A percentile compares a stretch with the other conserved stretches of the same genome.
phyloP scores from a whole-genome alignment of 106 monocot genomes.

The Cymbidium sinense region DNA sequence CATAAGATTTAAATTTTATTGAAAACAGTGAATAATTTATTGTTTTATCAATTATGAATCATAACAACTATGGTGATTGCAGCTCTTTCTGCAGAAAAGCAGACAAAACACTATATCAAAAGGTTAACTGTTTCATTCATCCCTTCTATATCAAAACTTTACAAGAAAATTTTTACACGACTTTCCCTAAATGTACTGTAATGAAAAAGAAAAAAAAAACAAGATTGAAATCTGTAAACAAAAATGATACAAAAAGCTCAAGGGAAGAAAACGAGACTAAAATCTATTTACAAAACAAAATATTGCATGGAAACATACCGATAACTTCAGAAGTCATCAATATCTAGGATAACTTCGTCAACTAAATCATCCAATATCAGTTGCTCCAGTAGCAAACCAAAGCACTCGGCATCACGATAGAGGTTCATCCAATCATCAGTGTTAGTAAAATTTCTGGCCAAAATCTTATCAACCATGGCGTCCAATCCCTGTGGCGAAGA shows the following conservation, averaged over 20 bases:
- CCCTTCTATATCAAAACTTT: background rate
- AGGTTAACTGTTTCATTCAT: background rate
- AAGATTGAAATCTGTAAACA: background rate
- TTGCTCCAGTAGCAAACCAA: constrained; percentile 39
- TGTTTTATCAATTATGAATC: too few relatives aligned
- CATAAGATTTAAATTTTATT: too few relatives aligned
- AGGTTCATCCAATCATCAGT: constrained; percentile 69
- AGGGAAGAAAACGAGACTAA: too few relatives aligned
- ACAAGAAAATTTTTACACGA: background rate
- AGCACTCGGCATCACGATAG: constrained; percentile 29
- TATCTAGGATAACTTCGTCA: constrained; percentile 29
- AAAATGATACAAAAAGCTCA: background rate
- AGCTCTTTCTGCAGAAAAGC: too few relatives aligned
- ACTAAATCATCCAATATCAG: constrained; percentile 60
- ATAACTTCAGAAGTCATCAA: constrained; percentile 6
- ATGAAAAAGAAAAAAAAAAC: too few relatives aligned
- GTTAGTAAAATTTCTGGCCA: constrained; percentile 29
- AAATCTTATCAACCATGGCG: constrained; percentile 12
- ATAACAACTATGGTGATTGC: too few relatives aligned
- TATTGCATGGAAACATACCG: background rate
- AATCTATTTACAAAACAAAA: background rate
- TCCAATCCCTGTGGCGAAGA: constrained; percentile 11
- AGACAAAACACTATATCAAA: background rate
- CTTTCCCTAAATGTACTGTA: background rate
- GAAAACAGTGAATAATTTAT: too few relatives aligned